These are phyloP conservation scores for Vigna hirtella DNA, from an alignment of 306 rosid genomes.

Conservation along the genomic window DNA sequence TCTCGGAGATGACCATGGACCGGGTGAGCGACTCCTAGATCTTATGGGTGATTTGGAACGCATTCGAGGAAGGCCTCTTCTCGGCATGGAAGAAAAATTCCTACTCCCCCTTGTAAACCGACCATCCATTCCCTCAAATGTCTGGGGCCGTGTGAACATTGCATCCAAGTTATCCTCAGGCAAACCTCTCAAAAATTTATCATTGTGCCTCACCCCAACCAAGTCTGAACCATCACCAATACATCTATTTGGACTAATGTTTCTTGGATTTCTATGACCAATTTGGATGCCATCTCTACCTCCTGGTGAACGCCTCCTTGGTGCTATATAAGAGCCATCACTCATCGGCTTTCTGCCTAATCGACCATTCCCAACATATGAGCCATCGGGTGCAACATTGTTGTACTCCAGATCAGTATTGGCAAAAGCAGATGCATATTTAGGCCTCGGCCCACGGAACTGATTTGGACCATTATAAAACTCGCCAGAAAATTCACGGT, in stretches of 20 bases:
- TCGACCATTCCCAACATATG: slow-evolving; percentile 67
- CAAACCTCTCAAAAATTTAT: slow-evolving; percentile 68
- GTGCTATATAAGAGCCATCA: slow-evolving; percentile 64
- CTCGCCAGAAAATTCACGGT: slow-evolving; percentile 65
- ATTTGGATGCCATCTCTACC: slow-evolving; percentile 64
- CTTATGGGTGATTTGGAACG: slow-evolving; percentile 81
- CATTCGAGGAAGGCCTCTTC: slow-evolving; percentile 63
- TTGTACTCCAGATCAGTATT: slow-evolving; percentile 66
- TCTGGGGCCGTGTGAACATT: slow-evolving; percentile 63
- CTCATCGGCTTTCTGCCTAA: slow-evolving; percentile 70
- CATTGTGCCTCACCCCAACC: slow-evolving; percentile 67
- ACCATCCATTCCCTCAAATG: slow-evolving; percentile 63
- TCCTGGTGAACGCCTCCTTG: slow-evolving; percentile 80
- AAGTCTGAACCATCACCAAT: slow-evolving; percentile 66
- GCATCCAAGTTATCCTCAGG: slow-evolving; percentile 62
- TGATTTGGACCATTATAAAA: slow-evolving; percentile 68
- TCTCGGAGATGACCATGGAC: slow-evolving; percentile 77
- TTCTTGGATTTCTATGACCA: slow-evolving; percentile 69
- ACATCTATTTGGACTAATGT: slow-evolving; percentile 71
- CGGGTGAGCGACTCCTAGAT: slow-evolving; percentile 84
- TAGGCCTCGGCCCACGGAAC: slow-evolving; percentile 69
- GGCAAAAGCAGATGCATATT: slow-evolving; percentile 60
- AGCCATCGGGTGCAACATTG: slow-evolving; percentile 61
- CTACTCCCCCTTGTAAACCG: slow-evolving; percentile 70
- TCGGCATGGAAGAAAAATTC: slow-evolving; percentile 68